phyloP scores from a whole-genome alignment of 306 rosid genomes.

The Inga oerstediana region DNA sequence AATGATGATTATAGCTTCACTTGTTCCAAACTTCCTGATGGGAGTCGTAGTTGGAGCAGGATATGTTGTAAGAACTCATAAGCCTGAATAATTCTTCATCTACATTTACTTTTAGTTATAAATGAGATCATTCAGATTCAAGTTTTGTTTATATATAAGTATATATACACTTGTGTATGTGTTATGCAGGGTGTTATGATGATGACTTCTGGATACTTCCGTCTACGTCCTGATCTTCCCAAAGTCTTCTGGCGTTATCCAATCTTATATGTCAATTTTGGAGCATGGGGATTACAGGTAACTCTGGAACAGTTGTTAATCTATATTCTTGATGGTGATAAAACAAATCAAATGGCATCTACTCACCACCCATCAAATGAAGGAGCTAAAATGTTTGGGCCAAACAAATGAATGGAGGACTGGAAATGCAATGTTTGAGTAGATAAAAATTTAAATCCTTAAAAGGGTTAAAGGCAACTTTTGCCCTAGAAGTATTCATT shows the following conservation, averaged over 20 bases:
- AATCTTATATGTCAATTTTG: slow-evolving; percentile 79
- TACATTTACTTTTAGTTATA: not conserved
- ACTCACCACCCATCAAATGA: not conserved
- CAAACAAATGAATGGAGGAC: not conserved
- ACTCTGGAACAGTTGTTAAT: not conserved
- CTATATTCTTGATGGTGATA: not conserved
- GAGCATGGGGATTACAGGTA: slow-evolving; percentile 90
- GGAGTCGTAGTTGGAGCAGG: slow-evolving; percentile 90
- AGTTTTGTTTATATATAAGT: not conserved
- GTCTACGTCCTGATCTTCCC: slow-evolving; percentile 70
- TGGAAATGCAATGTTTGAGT: not conserved
- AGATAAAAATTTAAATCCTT: no score
- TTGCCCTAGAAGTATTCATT: no score
- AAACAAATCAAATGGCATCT: no score
- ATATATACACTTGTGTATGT: not conserved
- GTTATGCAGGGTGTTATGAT: slow-evolving; percentile 77
- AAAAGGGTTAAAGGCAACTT: no score
- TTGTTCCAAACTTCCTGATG: slow-evolving; percentile 93
- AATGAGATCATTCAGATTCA: not conserved
- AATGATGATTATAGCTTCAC: slow-evolving; percentile 91
- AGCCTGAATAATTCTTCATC: slow-evolving; percentile 10
- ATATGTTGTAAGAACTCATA: slow-evolving; percentile 57
- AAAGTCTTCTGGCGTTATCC: slow-evolving; percentile 86
- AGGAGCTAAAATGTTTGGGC: not conserved
- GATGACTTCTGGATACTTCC: slow-evolving; percentile 90